Percentiles rank a stretch among this genome's conserved stretches.
Conservation (phyloP, 1,284 basidiomycete genomes). For the Cutaneotrichosporon cyanovorans region DNA sequence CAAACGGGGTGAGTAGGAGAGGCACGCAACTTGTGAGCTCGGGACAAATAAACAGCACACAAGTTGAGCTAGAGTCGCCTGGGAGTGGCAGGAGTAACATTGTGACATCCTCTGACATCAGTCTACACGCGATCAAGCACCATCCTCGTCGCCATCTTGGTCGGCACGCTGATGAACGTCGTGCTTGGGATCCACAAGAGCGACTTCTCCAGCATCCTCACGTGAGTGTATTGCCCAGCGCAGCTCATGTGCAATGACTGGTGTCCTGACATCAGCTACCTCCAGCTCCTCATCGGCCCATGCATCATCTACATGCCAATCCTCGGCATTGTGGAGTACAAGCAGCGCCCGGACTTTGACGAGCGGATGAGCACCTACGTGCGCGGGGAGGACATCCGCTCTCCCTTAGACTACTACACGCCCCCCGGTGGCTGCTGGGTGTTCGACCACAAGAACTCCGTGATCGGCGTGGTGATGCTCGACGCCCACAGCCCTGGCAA, state of each 20-base stretch:
- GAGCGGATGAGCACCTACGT: conserved; percentile 52
- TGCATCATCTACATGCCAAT: conserved; percentile 58
- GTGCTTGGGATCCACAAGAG: conserved; percentile 44
- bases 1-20: conserved; percentile 52
- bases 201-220: background rate
- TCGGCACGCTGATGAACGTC: conserved; percentile 56
- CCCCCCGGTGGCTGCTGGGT: conserved; percentile 58
- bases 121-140: conserved; percentile 57
- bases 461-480: conserved; percentile 62
- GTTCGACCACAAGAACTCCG: conserved; percentile 55
- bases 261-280: conserved; percentile 47
- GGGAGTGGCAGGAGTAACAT: no score
- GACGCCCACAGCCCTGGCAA: conserved; percentile 51
- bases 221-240: background rate
- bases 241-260: no score
- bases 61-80: background rate
- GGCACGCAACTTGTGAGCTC: no score
- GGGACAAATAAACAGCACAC: no score
- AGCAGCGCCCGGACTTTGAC: conserved; percentile 24
- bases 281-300: conserved; percentile 59
- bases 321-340: conserved; percentile 58
- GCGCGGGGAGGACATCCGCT: conserved; percentile 54
- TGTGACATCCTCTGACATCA: no score
- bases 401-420: conserved; percentile 56
- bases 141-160: conserved; percentile 55